Conservation (phyloP, 1,139 yeast species). For the Pneumocystis canis region DNA sequence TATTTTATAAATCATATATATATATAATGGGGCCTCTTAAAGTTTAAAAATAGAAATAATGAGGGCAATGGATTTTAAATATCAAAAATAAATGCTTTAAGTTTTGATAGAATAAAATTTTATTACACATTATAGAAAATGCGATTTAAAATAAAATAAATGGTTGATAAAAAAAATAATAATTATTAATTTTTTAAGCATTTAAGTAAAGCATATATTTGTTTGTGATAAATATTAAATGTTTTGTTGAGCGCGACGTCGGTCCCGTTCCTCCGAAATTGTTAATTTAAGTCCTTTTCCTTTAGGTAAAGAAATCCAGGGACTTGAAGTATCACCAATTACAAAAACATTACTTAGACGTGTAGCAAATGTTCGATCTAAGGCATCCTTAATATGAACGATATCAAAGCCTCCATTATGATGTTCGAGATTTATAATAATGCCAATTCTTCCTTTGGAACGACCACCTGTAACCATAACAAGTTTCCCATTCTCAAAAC, state of each 20-base stretch:
- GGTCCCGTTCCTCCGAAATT: constrained; percentile 98
- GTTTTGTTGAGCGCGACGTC: constrained; percentile 34
- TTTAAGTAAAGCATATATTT: neutral
- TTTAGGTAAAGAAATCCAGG: constrained; percentile 95
- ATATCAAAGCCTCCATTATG: constrained; percentile 99
- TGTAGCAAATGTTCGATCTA: constrained; percentile 96
- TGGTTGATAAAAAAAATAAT: no score
- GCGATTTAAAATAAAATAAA: no score
- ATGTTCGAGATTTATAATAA: constrained; percentile 93
- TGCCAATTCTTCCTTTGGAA: constrained; percentile 99
- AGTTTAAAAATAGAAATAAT: neutral
- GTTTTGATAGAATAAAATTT: no score
- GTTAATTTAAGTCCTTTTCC: constrained; percentile 99
- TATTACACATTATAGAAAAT: no score
- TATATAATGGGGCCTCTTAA: neutral
- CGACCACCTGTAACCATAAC: constrained; percentile 99
- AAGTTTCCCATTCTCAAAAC: constrained; percentile 89
- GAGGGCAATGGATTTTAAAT: no score
- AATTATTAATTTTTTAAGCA: neutral
- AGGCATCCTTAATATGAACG: constrained; percentile 94
- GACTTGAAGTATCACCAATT: constrained; percentile 96
- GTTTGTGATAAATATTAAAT: neutral
- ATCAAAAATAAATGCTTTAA: no score
- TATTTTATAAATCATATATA: neutral
- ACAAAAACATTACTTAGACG: constrained; percentile 94